Conservation (phyloP, 805 yeast species). For the Schizosaccharomyces lindneri region DNA sequence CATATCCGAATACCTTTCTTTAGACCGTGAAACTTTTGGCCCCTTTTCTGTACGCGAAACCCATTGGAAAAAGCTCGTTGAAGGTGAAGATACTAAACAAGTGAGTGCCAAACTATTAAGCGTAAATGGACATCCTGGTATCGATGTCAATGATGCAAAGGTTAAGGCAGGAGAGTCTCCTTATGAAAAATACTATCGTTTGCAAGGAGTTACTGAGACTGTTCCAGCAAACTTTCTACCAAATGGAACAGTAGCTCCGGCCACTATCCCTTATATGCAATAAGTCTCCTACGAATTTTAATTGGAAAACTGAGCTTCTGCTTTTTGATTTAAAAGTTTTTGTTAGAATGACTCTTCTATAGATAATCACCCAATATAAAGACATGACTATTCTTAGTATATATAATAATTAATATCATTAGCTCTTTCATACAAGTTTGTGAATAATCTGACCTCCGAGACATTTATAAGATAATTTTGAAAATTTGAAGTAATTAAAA, state of each 20-base stretch:
- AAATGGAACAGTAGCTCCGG: background rate
- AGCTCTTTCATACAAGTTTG: too few species aligned
- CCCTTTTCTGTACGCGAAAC: constrained; percentile 4
- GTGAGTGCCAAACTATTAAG: background rate
- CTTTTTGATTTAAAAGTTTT: too few species aligned
- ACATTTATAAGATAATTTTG: too few species aligned
- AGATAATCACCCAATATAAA: too few species aligned
- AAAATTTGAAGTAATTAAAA: too few species aligned
- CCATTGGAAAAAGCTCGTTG: background rate
- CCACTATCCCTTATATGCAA: background rate
- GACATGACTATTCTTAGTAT: too few species aligned
- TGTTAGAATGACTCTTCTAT: too few species aligned
- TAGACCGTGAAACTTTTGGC: constrained; percentile 10
- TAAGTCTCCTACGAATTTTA: too few species aligned
- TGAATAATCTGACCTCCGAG: background rate
- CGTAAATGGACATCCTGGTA: constrained; percentile 1
- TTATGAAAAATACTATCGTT: background rate
- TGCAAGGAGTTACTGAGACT: background rate
- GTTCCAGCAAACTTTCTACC: background rate
- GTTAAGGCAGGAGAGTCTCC: background rate
- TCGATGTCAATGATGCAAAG: background rate
- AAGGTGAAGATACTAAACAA: background rate
- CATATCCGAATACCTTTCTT: constrained; percentile 7
- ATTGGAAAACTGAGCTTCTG: too few species aligned
- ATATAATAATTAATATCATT: too few species aligned